Evolutionary conservation across 208 protist species (phyloP), one percentile per base, ranked within the genome.

Genomic region (Naegleria fowleri): DNA sequence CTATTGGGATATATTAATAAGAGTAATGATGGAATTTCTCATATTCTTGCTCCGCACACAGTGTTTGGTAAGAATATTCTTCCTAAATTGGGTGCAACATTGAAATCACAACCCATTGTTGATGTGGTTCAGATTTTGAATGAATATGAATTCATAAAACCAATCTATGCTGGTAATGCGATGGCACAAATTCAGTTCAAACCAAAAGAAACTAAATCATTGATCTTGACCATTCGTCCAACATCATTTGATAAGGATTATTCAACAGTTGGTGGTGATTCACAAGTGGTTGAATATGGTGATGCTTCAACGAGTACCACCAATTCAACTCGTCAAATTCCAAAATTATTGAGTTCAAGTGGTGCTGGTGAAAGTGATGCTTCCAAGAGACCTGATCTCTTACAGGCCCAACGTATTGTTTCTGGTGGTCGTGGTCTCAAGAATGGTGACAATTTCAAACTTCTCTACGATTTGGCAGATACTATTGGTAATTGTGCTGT

Each of bases 131-230:
- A 92, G 16, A 93, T 99, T 40, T 94, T 98, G 92, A 92, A 93
- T 83, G 96, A 95, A 76, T 94, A 97, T 91, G 99, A 97, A 2
- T 99, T 99, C 93, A 95, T 96, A 25, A 96, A 98, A 29, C 96
- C 97, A 40, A 98, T 98, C 90, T 99, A 99, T 94, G 98, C 98
- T 39, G 98, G 98, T 58, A 99, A 99, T 93, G 98, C 98, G 33
- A 94, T 99, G 83, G 94, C 95, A 36, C 99, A 96, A 9, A 96
- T 99, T 33, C 94, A 97, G 94, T 97, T 95, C 7, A 79, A 79
- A 79, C n/a, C n/a, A 88, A 67, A 52, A 79, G 6, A 39, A 88
- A 88, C 29, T 0, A 16, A 86, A 51, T 0, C 98, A 99, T 91
- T 90, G 94, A 93, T 98, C 75, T 91, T 98, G 91, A 99, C 98